Evolutionary conservation across 495 filamentous ascomycete genomes (phyloP).

Genomic region (Emericellopsis terricola): DNA sequence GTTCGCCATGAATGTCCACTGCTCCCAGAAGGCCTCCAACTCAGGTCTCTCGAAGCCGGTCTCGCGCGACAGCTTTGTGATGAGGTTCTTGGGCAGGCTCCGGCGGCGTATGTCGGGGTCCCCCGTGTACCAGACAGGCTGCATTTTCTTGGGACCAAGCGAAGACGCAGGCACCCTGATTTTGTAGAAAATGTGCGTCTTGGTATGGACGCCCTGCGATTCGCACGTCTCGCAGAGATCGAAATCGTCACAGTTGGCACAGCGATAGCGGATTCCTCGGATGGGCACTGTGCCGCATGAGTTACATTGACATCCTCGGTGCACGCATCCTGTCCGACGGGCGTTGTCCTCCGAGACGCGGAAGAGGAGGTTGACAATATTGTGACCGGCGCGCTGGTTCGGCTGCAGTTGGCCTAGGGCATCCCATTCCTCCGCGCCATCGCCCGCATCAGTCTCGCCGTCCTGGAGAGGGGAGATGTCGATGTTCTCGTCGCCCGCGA

Average conservation of each 20-base stretch:
- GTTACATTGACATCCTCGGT: slow-evolving; percentile 88
- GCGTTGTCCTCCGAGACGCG: slow-evolving; percentile 73
- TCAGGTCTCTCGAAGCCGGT: slow-evolving; percentile 67
- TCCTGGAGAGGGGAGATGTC: slow-evolving; percentile 25
- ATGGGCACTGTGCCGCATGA: slow-evolving; percentile 73
- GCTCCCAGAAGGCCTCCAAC: slow-evolving; percentile 86
- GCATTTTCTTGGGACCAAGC: slow-evolving; percentile 36
- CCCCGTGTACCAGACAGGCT: slow-evolving; percentile 80
- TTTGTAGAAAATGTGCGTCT: slow-evolving; percentile 94
- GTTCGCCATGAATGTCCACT: slow-evolving; percentile 83
- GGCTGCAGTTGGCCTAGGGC: slow-evolving; percentile 16
- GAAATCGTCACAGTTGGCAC: slow-evolving; percentile 81
- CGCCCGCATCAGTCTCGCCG: slow-evolving; percentile 42
- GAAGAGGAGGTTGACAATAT: slow-evolving; percentile 54
- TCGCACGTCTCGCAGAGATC: slow-evolving; percentile 86
- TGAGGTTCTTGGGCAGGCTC: slow-evolving; percentile 43
- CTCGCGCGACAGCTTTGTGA: slow-evolving; percentile 45
- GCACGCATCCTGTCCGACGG: slow-evolving; percentile 69
- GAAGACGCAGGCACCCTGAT: slow-evolving; percentile 31
- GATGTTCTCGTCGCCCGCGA: slow-evolving; percentile 20
- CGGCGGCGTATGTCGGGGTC: slow-evolving; percentile 46
- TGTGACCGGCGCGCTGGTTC: slow-evolving; percentile 49
- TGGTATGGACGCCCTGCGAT: slow-evolving; percentile 63
- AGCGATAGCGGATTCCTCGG: slow-evolving; percentile 77
- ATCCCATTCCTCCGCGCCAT: slow-evolving; percentile 38